phyloP scores from a whole-genome alignment of 2,329 filamentous ascomycete genomes.

The Aspergillus jensenii region DNA sequence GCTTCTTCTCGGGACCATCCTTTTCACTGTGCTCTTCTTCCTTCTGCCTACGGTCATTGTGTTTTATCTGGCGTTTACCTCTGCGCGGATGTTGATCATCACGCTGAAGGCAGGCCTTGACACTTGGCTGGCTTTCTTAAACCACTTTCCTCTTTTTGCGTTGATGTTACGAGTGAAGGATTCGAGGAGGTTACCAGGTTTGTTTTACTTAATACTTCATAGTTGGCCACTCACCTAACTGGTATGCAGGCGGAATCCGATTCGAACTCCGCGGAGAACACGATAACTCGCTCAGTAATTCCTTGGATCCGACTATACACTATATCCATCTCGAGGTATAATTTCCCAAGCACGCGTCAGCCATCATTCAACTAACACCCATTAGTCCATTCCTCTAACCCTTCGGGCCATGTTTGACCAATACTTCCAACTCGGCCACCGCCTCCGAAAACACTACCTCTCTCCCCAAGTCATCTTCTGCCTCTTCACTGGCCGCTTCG shows the following conservation, averaged over 20 bases:
- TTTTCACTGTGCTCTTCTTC: slow-evolving; percentile 95
- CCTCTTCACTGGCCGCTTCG: slow-evolving; percentile 84
- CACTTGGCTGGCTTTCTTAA: slow-evolving; percentile 87
- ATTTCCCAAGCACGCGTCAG: background rate
- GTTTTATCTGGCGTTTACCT: slow-evolving; percentile 95
- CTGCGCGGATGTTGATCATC: slow-evolving; percentile 92
- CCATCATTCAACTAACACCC: slow-evolving; percentile 4
- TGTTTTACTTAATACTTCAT: slow-evolving; percentile 19
- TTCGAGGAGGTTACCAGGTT: slow-evolving; percentile 79
- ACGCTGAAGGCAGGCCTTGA: slow-evolving; percentile 87
- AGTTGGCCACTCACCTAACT: slow-evolving; percentile 2
- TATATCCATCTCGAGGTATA: slow-evolving; percentile 82
- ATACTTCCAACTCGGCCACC: slow-evolving; percentile 90
- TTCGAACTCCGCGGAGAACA: slow-evolving; percentile 83
- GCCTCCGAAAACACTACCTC: slow-evolving; percentile 92
- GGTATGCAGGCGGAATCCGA: slow-evolving; percentile 67
- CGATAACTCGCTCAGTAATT: slow-evolving; percentile 36
- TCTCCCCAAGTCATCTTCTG: slow-evolving; percentile 85
- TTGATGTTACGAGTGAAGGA: slow-evolving; percentile 96
- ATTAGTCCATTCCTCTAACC: slow-evolving; percentile 79
- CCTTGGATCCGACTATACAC: slow-evolving; percentile 62
- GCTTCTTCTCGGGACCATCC: slow-evolving; percentile 88
- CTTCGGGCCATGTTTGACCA: slow-evolving; percentile 96
- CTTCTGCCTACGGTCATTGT: slow-evolving; percentile 91
- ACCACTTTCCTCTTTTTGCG: slow-evolving; percentile 96